A percentile compares a stretch with the other conserved stretches of the same genome.
Evolutionary conservation across 805 yeast genomes (phyloP).

Genomic region (Ogataea salicorniae): DNA sequence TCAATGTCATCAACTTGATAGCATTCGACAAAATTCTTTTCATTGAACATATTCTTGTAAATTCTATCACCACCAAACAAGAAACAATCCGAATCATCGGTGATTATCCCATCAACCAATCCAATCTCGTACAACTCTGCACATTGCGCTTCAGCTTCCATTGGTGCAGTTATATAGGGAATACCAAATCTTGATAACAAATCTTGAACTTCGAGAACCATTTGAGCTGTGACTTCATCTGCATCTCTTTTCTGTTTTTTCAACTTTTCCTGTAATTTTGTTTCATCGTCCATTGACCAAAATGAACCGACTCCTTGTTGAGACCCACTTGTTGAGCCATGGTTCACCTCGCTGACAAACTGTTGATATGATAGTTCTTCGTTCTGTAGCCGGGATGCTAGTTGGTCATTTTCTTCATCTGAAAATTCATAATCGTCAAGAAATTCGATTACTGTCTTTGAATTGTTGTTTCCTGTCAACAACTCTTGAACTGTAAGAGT

Average conservation of each 20-base stretch:
- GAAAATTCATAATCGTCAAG: slow-evolving; percentile 56
- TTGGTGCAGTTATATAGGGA: slow-evolving; percentile 93
- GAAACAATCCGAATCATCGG: slow-evolving; percentile 97
- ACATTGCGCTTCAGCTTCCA: slow-evolving; percentile 99
- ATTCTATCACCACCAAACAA: slow-evolving; percentile 82
- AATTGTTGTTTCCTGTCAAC: not conserved
- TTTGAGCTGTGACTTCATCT: slow-evolving; percentile 80
- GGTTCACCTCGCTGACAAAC: slow-evolving; percentile 43
- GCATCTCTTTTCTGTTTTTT: slow-evolving; percentile 76
- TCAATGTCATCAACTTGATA: slow-evolving; percentile 59
- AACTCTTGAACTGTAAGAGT: not conserved
- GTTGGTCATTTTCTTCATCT: slow-evolving; percentile 71
- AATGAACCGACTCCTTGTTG: slow-evolving; percentile 5
- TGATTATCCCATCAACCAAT: slow-evolving; percentile 89
- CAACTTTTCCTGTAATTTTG: slow-evolving; percentile 52
- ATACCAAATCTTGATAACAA: slow-evolving; percentile 83
- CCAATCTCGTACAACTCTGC: slow-evolving; percentile 66
- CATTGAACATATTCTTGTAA: slow-evolving; percentile 91
- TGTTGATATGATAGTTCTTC: slow-evolving; percentile 72
- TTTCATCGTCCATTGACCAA: slow-evolving; percentile 38
- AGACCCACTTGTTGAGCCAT: slow-evolving; percentile 1
- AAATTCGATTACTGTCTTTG: slow-evolving; percentile 1
- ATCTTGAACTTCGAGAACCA: slow-evolving; percentile 90
- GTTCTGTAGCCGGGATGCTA: slow-evolving; percentile 54
- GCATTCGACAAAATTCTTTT: slow-evolving; percentile 85